These are phyloP conservation scores for Cudoniella acicularis DNA, from an alignment of 495 filamentous ascomycete species.

Conservation along the genomic window DNA sequence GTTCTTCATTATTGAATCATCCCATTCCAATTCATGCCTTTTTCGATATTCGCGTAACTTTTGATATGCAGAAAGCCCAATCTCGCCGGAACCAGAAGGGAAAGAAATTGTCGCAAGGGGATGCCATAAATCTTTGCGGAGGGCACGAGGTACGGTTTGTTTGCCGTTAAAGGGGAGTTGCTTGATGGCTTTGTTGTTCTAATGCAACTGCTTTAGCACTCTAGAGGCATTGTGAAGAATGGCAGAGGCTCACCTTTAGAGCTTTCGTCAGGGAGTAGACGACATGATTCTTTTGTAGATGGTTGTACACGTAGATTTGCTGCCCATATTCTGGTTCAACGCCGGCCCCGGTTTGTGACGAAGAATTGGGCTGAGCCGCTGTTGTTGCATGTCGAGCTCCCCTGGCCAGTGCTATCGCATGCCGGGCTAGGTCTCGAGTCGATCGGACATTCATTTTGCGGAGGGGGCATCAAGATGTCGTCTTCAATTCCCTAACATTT, in stretches of 20 bases:
- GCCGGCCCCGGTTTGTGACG: not conserved
- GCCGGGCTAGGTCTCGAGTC: conserved; percentile 3
- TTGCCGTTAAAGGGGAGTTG: conserved; percentile 90
- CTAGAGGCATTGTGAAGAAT: not conserved
- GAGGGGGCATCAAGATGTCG: not conserved
- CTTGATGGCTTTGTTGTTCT: conserved; percentile 64
- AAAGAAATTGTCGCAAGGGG: conserved; percentile 76
- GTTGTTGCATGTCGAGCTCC: conserved; percentile 6
- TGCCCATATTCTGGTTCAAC: conserved; percentile 42
- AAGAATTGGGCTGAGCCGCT: not conserved
- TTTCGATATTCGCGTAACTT: conserved; percentile 78
- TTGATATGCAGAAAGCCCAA: conserved; percentile 73
- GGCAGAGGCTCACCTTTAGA: conserved; percentile 54
- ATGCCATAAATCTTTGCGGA: conserved; percentile 92
- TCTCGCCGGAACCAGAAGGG: conserved; percentile 42
- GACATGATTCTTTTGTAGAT: conserved; percentile 77
- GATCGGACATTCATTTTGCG: conserved; percentile 17
- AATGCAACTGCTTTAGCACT: not conserved
- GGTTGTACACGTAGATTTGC: conserved; percentile 78
- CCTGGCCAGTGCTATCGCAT: not conserved
- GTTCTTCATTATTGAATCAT: conserved; percentile 44
- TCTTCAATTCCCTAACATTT: not conserved
- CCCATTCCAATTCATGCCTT: conserved; percentile 64
- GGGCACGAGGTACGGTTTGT: conserved; percentile 70
- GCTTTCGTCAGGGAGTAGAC: conserved; percentile 72